Evolutionary conservation across 2,329 filamentous ascomycete species (phyloP), one percentile per base, ranked within the genome.

Genomic region (Rhinocladiella similis): DNA sequence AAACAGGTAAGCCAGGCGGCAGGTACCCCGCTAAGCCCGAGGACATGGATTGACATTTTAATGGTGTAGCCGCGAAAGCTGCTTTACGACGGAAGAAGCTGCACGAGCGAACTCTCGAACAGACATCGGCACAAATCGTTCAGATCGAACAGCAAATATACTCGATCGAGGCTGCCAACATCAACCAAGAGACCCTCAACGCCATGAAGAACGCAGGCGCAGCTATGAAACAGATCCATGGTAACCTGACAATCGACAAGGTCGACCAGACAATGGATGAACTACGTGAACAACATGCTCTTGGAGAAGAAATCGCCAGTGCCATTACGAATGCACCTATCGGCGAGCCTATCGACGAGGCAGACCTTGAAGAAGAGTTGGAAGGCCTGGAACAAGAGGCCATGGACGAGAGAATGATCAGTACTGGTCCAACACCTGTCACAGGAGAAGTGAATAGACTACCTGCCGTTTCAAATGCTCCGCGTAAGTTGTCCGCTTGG

Each of bases 111-210:
- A 90, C 90, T 54, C 84, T 97, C 57, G 91, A 96, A 65, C 92
- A 97, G 76, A 97, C 93, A 1, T 83, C 85, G 57, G 85, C 88
- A 29, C 93, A 97, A 76, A 95, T 97, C 69, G 85, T 86, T 67
- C 96, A 94, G 19, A 81, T 99, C 43, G 94, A 99, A 74, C 89
- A 92, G 70, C 91, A 99, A 73, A 95, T 97, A 70, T 94, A 94
- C 73, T 88, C 90, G 58, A 97, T 99, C 78, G 94, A 99, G 76
- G 91, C 92, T 47, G 94, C 94, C 60, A 99, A 97, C 73, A 97
- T 99, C 80, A 99, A 99, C 81, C 87, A 93, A 76, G 92, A 97
- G 80, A 99, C 94, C 12, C 80, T 97, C 63, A 84, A 88, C 65
- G 93, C 92, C 6, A 97, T 99, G 91, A 88, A 96, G 83, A 87